Percentiles rank a stretch among this genome's conserved stretches.
Evolutionary conservation across 371 early-diverging fungal species (phyloP).

Genomic region (Apophysomyces ossiformis): DNA sequence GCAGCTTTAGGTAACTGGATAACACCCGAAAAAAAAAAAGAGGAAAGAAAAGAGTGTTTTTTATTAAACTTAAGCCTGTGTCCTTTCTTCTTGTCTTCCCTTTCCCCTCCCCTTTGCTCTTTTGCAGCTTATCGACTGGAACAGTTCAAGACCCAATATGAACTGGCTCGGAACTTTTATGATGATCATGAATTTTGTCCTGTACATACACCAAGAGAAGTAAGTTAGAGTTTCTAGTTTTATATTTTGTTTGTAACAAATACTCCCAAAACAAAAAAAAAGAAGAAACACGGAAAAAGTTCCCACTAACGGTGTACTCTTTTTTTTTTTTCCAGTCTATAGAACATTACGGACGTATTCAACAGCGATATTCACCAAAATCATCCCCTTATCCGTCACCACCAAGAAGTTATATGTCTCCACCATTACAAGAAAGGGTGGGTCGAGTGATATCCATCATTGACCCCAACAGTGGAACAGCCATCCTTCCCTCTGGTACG

Average conservation of each 20-base stretch:
- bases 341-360: conserved; percentile 49
- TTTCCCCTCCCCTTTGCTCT: neutral
- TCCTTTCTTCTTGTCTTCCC: too few relatives aligned
- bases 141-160: conserved; percentile 45
- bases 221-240: conserved; percentile 7
- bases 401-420: conserved; percentile 17
- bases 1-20: neutral
- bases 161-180: conserved; percentile 54
- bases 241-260: too few relatives aligned
- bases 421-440: conserved; percentile 1
- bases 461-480: conserved; percentile 44
- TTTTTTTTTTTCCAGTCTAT: conserved; percentile 1
- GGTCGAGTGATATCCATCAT: conserved; percentile 46
- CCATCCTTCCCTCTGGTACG: conserved; percentile 33
- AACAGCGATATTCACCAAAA: conserved; percentile 46
- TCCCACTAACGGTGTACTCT: neutral
- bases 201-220: conserved; percentile 30
- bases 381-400: conserved; percentile 46
- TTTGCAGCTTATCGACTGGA: conserved; percentile 26
- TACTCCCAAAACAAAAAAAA: too few relatives aligned
- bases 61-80: neutral
- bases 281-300: too few relatives aligned
- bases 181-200: conserved; percentile 56
- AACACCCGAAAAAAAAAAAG: too few relatives aligned
- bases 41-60: too few relatives aligned